These are phyloP conservation scores for Fusarium coffeatum DNA, from an alignment of 2,329 filamentous ascomycete genomes.

Conservation along the genomic window DNA sequence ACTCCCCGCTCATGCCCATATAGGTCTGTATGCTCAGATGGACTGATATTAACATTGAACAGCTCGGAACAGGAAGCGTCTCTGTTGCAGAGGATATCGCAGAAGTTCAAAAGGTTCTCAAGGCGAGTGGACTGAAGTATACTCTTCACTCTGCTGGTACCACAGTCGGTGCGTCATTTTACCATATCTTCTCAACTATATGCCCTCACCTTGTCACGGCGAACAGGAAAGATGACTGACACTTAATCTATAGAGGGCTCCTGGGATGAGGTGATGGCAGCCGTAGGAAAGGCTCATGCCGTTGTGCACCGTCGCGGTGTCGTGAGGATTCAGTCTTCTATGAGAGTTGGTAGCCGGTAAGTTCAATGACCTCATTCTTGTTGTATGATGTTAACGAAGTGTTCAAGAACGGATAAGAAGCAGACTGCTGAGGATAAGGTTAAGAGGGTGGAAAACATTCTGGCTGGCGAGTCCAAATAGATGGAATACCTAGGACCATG, in stretches of 20 bases:
- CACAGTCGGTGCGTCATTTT: constrained; percentile 77
- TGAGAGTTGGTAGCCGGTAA: constrained; percentile 83
- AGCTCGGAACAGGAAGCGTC: constrained; percentile 82
- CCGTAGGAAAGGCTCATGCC: constrained; percentile 87
- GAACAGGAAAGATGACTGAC: neutral
- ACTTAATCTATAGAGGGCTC: constrained; percentile 74
- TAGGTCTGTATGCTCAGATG: neutral
- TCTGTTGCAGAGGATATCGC: constrained; percentile 88
- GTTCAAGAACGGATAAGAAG: constrained; percentile 80
- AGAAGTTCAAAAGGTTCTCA: constrained; percentile 85
- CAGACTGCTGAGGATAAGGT: constrained; percentile 88
- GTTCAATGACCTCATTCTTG: constrained; percentile 40
- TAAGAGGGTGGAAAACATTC: constrained; percentile 65
- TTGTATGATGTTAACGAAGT: neutral
- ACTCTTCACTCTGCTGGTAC: constrained; percentile 95
- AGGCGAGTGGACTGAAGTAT: constrained; percentile 82
- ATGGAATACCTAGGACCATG: too few relatives aligned
- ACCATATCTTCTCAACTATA: neutral
- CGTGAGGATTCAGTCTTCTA: constrained; percentile 86
- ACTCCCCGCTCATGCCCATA: neutral
- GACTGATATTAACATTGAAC: constrained; percentile 12
- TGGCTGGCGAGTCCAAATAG: constrained; percentile 49
- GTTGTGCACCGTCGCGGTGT: constrained; percentile 82
- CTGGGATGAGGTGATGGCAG: constrained; percentile 87
- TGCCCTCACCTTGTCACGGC: neutral